These are phyloP conservation scores for Aspergillus diversus DNA, from an alignment of 495 filamentous ascomycete species.

Conservation along the genomic window DNA sequence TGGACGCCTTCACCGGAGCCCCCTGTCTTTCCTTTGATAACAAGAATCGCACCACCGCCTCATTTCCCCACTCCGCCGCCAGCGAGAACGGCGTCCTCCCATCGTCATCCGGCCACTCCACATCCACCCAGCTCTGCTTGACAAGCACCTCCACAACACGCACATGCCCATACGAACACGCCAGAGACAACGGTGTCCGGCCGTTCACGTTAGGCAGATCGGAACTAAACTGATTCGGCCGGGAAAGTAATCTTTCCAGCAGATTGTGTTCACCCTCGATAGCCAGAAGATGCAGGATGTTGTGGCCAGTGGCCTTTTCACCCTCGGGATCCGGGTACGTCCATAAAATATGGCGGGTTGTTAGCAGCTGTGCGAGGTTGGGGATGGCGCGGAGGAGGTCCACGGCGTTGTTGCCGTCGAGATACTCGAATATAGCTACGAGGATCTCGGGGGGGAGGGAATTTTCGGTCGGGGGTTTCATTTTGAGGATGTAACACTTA, in stretches of 20 bases:
- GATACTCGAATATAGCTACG: neutral
- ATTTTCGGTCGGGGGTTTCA: too few species aligned
- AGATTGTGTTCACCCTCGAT: neutral
- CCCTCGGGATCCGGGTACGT: neutral
- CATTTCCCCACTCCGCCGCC: neutral
- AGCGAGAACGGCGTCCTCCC: neutral
- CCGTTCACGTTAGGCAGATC: neutral
- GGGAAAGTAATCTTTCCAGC: neutral
- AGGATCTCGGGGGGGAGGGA: neutral
- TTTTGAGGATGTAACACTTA: too few species aligned
- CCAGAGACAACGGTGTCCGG: neutral
- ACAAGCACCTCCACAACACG: neutral
- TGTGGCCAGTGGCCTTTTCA: neutral
- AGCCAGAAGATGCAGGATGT: neutral
- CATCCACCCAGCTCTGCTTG: neutral
- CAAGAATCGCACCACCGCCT: neutral
- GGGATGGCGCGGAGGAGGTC: neutral
- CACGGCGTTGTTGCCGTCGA: neutral
- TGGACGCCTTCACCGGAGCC: neutral
- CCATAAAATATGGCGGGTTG: neutral
- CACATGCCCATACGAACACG: neutral
- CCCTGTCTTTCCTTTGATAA: neutral
- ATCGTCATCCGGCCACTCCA: neutral
- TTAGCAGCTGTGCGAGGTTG: neutral
- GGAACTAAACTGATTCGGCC: neutral